phyloP scores from a whole-genome alignment of 768 basidiomycete genomes.

The Pisolithus albus region DNA sequence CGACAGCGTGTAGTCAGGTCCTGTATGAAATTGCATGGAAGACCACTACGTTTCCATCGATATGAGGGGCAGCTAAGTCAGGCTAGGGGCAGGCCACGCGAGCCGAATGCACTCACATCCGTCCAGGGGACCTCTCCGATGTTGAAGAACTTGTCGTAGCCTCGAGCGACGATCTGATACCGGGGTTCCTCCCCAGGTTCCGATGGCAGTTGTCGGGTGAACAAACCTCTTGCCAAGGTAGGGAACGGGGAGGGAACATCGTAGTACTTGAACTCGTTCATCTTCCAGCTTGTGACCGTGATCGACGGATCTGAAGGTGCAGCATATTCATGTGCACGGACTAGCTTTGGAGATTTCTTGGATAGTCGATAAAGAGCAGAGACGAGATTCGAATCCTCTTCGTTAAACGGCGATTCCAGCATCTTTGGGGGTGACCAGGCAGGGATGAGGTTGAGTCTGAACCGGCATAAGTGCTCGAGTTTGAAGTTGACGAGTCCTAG shows the following conservation, averaged over 20 bases:
- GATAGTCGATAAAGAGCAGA: slow-evolving; percentile 46
- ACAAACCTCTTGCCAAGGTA: slow-evolving; percentile 89
- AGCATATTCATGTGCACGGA: slow-evolving; percentile 49
- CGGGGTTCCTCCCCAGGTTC: slow-evolving; percentile 27
- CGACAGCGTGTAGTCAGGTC: slow-evolving; percentile 76
- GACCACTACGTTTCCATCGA: slow-evolving; percentile 54
- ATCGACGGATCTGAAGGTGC: slow-evolving; percentile 53
- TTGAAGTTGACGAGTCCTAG: background rate
- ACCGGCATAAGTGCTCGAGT: slow-evolving; percentile 12
- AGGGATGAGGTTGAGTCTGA: slow-evolving; percentile 4
- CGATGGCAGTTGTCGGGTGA: slow-evolving; percentile 49
- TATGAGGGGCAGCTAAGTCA: background rate
- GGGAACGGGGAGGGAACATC: slow-evolving; percentile 88
- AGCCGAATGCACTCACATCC: slow-evolving; percentile 46
- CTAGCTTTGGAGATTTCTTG: slow-evolving; percentile 53
- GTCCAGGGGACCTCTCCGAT: slow-evolving; percentile 96
- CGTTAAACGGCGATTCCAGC: slow-evolving; percentile 16
- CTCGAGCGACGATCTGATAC: slow-evolving; percentile 72
- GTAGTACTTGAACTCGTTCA: slow-evolving; percentile 96
- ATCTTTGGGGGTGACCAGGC: slow-evolving; percentile 11
- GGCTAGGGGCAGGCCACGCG: background rate
- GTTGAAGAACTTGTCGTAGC: slow-evolving; percentile 99
- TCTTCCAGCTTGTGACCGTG: slow-evolving; percentile 83
- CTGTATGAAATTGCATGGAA: slow-evolving; percentile 60
- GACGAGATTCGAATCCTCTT: slow-evolving; percentile 56